Evolutionary conservation across 495 filamentous ascomycete species (phyloP).

Genomic region (Aspergillus bridgeri): DNA sequence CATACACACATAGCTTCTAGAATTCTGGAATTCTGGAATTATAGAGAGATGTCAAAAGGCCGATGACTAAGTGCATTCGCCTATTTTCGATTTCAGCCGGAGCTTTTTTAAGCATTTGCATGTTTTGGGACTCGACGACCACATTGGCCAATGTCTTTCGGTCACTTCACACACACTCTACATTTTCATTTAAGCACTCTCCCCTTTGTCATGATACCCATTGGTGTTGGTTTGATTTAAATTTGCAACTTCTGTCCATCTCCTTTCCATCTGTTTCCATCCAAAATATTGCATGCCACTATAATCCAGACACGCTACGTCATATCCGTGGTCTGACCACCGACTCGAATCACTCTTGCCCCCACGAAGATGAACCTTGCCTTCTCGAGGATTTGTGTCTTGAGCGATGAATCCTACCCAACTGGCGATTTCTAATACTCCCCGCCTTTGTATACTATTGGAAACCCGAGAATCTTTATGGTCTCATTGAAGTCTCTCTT

Average conservation of each 20-base stretch:
- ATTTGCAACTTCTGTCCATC: slow-evolving; percentile 5
- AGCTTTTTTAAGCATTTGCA: not conserved
- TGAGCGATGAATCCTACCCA: not conserved
- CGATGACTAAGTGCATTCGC: not conserved
- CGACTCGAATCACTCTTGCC: not conserved
- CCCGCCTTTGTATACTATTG: not conserved
- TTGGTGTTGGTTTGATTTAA: slow-evolving; percentile 9
- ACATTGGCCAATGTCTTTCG: not conserved
- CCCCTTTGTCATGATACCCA: slow-evolving; percentile 25
- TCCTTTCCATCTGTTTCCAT: not conserved
- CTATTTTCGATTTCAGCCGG: not conserved
- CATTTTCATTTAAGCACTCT: not conserved
- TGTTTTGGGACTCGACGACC: not conserved
- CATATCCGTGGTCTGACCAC: not conserved
- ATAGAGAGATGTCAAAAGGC: not conserved
- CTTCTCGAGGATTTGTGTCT: not conserved
- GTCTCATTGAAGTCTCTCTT: not conserved
- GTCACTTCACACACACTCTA: not conserved
- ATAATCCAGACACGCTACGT: not conserved
- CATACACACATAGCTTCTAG: not conserved
- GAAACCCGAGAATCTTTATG: not conserved
- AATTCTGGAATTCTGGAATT: not conserved
- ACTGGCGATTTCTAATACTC: not conserved
- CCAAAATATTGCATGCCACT: not conserved
- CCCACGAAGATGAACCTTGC: not conserved